These are phyloP conservation scores for Physcia stellaris DNA, from an alignment of 495 filamentous ascomycete species.

Conservation along the genomic window DNA sequence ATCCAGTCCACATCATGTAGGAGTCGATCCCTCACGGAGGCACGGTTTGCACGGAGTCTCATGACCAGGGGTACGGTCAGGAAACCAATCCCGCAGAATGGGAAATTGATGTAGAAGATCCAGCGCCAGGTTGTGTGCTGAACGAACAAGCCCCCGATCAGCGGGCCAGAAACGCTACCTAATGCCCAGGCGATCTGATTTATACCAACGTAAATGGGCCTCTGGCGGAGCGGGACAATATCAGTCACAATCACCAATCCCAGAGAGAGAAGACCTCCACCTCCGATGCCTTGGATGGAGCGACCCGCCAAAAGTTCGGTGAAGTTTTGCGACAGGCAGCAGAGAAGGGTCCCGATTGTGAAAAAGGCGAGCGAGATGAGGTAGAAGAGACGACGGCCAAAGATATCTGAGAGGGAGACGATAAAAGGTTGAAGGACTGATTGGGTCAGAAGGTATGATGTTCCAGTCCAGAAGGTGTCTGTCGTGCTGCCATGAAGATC, in stretches of 20 bases:
- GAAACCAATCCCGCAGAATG: constrained; percentile 13
- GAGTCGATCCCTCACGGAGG: constrained; percentile 15
- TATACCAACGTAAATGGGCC: constrained; percentile 29
- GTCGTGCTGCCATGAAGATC: constrained; percentile 39
- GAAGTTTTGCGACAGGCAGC: constrained; percentile 34
- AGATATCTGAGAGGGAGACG: constrained; percentile 43
- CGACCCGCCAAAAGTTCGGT: constrained; percentile 42
- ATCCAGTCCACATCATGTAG: constrained; percentile 21
- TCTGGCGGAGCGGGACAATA: constrained; percentile 29
- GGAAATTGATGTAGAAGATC: constrained; percentile 31
- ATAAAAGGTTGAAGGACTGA: constrained; percentile 55
- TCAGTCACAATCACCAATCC: constrained; percentile 39
- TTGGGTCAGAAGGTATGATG: constrained; percentile 59
- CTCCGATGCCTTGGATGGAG: constrained; percentile 39
- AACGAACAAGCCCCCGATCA: constrained; percentile 30
- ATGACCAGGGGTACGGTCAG: constrained; percentile 15
- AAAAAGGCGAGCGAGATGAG: constrained; percentile 33
- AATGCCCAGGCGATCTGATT: constrained; percentile 15
- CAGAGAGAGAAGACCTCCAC: constrained; percentile 34
- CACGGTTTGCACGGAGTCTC: neutral
- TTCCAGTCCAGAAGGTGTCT: constrained; percentile 55
- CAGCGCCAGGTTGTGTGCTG: constrained; percentile 33
- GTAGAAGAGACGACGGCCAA: constrained; percentile 34
- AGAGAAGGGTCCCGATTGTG: constrained; percentile 35
- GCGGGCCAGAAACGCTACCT: constrained; percentile 32